phyloP scores from a whole-genome alignment of 257 asterid genomes.

The Penstemon newberryi region DNA sequence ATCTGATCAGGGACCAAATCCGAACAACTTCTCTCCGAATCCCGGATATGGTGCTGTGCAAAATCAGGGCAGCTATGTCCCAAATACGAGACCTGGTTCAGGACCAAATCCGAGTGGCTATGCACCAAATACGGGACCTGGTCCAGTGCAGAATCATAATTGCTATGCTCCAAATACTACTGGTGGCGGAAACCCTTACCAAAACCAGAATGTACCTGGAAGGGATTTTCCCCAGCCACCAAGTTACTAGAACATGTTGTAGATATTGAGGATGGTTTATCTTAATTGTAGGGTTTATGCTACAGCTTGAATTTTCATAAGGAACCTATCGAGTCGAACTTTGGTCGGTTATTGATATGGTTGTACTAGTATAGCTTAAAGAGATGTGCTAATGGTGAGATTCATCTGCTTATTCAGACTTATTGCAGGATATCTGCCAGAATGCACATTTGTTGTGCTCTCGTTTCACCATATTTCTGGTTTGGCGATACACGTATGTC shows the following conservation, averaged over 20 bases:
- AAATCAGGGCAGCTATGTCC: slow-evolving; percentile 38
- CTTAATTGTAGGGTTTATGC: not conserved
- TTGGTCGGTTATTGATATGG: too few species aligned
- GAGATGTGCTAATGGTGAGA: too few species aligned
- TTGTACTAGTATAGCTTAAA: too few species aligned
- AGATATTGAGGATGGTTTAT: slow-evolving; percentile 29
- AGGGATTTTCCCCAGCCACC: slow-evolving; percentile 45
- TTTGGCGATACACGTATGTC: too few species aligned
- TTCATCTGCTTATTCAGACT: too few species aligned
- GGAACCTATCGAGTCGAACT: too few species aligned
- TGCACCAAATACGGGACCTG: slow-evolving; percentile 28
- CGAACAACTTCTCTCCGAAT: slow-evolving; percentile 8
- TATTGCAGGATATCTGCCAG: too few species aligned
- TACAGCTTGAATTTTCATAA: too few species aligned
- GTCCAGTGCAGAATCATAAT: not conserved
- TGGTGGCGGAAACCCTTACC: slow-evolving; percentile 37
- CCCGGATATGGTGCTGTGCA: slow-evolving; percentile 27
- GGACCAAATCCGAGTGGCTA: slow-evolving; percentile 34
- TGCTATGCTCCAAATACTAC: slow-evolving; percentile 34
- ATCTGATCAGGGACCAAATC: slow-evolving; percentile 42
- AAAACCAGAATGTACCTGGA: slow-evolving; percentile 51
- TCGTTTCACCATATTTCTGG: too few species aligned
- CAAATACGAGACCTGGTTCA: slow-evolving; percentile 21
- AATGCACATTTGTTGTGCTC: too few species aligned
- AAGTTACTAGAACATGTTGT: slow-evolving; percentile 33